Conservation (phyloP, 306 rosid species). For the Acacia confusa region DNA sequence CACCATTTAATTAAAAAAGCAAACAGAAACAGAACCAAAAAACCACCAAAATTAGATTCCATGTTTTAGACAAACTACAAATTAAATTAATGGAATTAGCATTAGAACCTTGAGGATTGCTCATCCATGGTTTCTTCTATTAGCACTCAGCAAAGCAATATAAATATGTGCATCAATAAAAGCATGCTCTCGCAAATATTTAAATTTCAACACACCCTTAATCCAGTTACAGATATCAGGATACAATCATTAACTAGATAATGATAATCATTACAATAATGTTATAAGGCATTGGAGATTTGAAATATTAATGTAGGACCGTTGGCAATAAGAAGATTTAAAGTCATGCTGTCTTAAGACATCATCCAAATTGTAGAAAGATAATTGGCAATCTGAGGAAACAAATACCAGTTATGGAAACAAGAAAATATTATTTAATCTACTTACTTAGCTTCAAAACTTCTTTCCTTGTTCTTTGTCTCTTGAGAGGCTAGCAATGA, state of each 20-base stretch:
- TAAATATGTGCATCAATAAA: too few species aligned
- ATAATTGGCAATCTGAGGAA: too few species aligned
- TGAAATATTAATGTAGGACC: too few species aligned
- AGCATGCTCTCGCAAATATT: conserved; percentile 1
- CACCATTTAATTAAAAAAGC: neutral
- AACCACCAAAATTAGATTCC: neutral
- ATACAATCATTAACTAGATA: neutral
- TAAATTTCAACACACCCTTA: conserved; percentile 1
- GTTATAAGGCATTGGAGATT: neutral
- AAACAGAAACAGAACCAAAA: neutral
- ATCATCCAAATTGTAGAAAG: too few species aligned
- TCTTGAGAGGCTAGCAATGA: conserved; percentile 44
- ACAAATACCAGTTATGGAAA: too few species aligned
- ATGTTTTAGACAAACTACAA: conserved; percentile 10
- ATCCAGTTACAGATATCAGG: neutral
- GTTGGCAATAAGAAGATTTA: too few species aligned
- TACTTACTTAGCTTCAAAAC: too few species aligned
- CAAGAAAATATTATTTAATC: too few species aligned
- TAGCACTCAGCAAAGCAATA: neutral
- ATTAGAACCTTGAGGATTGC: conserved; percentile 65
- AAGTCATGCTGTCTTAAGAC: too few species aligned
- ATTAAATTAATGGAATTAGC: conserved; percentile 16
- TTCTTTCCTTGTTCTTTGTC: too few species aligned
- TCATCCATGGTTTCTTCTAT: conserved; percentile 69
- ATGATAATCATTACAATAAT: neutral